phyloP scores from a whole-genome alignment of 495 filamentous ascomycete genomes.

The Penicillium roqueforti region DNA sequence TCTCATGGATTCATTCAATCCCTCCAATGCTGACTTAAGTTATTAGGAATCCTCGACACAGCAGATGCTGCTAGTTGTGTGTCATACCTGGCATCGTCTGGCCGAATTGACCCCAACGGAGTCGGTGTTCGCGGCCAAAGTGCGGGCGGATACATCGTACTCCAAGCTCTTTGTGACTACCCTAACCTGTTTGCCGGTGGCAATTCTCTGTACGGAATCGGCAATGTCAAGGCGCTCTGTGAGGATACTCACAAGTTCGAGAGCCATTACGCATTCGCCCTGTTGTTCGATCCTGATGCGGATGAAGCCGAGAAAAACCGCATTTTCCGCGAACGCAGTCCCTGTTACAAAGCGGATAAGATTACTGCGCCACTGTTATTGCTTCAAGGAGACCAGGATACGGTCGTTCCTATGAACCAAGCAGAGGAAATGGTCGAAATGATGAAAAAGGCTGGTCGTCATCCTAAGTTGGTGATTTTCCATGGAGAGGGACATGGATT shows the following conservation, averaged over 20 bases:
- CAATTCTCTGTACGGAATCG: constrained; percentile 35
- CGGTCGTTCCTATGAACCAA: constrained; percentile 41
- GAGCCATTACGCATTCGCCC: constrained; percentile 33
- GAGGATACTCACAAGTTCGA: constrained; percentile 47
- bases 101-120: constrained; percentile 25
- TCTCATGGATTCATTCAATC: neutral
- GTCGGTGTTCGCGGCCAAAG: constrained; percentile 40
- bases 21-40: neutral
- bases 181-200: constrained; percentile 29
- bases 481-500: constrained; percentile 42
- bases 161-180: constrained; percentile 28
- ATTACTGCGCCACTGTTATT: constrained; percentile 41
- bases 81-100: constrained; percentile 24
- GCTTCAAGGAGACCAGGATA: constrained; percentile 38
- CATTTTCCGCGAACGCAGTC: constrained; percentile 29
- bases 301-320: constrained; percentile 30
- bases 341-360: constrained; percentile 33
- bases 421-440: constrained; percentile 31
- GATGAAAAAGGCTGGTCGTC: constrained; percentile 26
- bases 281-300: constrained; percentile 22
- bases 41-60: constrained; percentile 22
- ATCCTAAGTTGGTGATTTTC: constrained; percentile 35
- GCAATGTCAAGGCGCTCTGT: constrained; percentile 29
- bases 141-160: constrained; percentile 41
- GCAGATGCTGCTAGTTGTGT: constrained; percentile 39